Evolutionary conservation across 2,329 filamentous ascomycete species (phyloP), one percentile per base, ranked within the genome.

Genomic region (Parafenestella ontariensis): DNA sequence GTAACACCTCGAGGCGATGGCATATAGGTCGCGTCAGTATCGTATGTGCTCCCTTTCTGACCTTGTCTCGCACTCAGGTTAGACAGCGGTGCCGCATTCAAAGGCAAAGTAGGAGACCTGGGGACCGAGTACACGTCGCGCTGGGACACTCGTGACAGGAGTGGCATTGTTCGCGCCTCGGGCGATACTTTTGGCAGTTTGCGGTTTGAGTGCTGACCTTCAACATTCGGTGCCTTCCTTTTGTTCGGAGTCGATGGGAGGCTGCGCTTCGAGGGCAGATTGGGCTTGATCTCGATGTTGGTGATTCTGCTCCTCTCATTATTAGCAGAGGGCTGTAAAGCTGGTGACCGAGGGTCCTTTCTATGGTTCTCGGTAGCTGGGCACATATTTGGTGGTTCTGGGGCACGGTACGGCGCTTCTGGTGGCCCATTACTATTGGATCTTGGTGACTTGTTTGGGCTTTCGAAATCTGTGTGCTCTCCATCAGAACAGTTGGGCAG

Each of bases 111-210:
- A 11, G 56, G 56, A 5, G 53, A 55, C 20, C 7, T 31, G 7
- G 53, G 53, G 2, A 47, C 45, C 3, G 52, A 49, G 42, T 54
- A 56, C 13, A 42, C 11, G 39, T 59, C 52, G 18, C 42, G 40
- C 23, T 42, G 29, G 41, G 24, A 47, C 36, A 23, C 18, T 37
- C 26, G 36, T 3, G 17, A 10, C n/a, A 33, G 45, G 1, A 39
- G 23, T 17, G 43, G 34, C 5, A 28, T 31, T 5, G 43, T 31
- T 31, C 34, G 42, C 18, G 15, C 39, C 15, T 24, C 40, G 34
- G 37, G 55, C 6, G 34, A 49, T 10, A 54, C 29, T 40, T 51
- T 61, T 9, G 29, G 40, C 3, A 59, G 42, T 24, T 59, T 61
- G 15, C 56, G 46, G 4, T 26, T 20, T 24, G 47, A 31, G 5